phyloP scores from a whole-genome alignment of 495 filamentous ascomycete species.

The Cercophora sp. region DNA sequence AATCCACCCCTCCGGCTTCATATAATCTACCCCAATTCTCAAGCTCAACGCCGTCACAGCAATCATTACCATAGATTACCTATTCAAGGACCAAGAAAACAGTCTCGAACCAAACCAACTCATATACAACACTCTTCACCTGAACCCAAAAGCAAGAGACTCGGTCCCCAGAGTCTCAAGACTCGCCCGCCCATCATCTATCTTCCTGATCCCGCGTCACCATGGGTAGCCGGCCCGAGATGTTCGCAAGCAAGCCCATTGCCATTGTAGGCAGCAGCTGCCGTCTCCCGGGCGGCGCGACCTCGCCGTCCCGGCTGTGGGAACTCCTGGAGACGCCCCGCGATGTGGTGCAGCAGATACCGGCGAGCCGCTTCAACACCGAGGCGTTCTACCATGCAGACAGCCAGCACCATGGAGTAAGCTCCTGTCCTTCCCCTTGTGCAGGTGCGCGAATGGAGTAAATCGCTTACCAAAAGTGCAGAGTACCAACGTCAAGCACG shows the following conservation, averaged over 20 bases:
- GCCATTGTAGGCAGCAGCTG: constrained; percentile 52
- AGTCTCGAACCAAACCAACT: too few relatives aligned
- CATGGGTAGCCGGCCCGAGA: neutral
- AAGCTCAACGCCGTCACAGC: too few relatives aligned
- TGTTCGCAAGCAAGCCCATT: constrained; percentile 31
- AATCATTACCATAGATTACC: too few relatives aligned
- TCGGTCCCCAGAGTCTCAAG: neutral
- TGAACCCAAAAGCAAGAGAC: constrained; percentile 1
- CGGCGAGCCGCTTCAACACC: constrained; percentile 12
- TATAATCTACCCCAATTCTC: too few relatives aligned
- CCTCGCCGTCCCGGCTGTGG: constrained; percentile 44
- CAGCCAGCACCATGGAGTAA: constrained; percentile 35
- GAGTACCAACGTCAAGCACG: constrained; percentile 40
- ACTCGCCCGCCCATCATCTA: too few relatives aligned
- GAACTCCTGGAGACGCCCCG: constrained; percentile 11
- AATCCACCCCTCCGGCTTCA: too few relatives aligned
- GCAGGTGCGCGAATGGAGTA: too few relatives aligned
- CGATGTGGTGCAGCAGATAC: constrained; percentile 6
- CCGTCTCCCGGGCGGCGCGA: constrained; percentile 48
- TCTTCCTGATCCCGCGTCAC: neutral
- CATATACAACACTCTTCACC: neutral
- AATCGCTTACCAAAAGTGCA: neutral
- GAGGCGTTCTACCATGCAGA: constrained; percentile 42
- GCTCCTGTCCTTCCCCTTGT: neutral
- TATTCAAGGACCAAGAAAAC: too few relatives aligned